Evolutionary conservation across 306 rosid genomes (phyloP).

Genomic region (Begonia fuchsioides): DNA sequence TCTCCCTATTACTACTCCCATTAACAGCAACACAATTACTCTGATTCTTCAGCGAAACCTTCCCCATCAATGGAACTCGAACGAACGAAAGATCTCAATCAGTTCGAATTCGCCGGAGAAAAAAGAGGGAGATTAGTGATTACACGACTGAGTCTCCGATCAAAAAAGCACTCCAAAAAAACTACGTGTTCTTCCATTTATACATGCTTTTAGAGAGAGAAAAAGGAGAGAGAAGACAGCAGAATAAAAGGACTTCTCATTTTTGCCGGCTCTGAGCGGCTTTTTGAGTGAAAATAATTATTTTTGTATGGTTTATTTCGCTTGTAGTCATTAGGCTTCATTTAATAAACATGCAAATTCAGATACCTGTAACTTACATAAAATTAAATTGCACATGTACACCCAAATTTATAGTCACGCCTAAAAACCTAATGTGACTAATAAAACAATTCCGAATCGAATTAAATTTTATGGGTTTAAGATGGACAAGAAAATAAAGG

Average conservation of each 20-base stretch:
- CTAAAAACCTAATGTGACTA: too few relatives aligned
- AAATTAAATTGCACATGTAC: not conserved
- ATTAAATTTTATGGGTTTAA: not conserved
- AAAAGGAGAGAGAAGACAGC: not conserved
- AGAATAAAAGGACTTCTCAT: not conserved
- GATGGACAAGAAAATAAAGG: not conserved
- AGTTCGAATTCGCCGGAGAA: not conserved
- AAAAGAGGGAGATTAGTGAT: not conserved
- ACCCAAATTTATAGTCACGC: too few relatives aligned
- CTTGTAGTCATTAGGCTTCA: not conserved
- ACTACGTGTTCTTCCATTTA: not conserved
- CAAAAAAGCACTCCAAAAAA: not conserved
- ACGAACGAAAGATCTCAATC: not conserved
- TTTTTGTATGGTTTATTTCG: not conserved
- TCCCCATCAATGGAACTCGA: not conserved
- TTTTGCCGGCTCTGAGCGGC: not conserved
- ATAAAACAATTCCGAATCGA: not conserved
- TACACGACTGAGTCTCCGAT: not conserved
- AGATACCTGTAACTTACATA: too few relatives aligned
- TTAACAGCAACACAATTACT: not conserved
- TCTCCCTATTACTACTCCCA: conserved; percentile 4
- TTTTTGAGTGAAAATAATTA: not conserved
- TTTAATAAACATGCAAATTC: not conserved
- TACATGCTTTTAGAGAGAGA: not conserved
- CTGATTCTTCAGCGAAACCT: not conserved